A percentile compares a stretch with the other conserved stretches of the same genome.
phyloP scores from a whole-genome alignment of 2,329 filamentous ascomycete species.

The Botrytis byssoidea region DNA sequence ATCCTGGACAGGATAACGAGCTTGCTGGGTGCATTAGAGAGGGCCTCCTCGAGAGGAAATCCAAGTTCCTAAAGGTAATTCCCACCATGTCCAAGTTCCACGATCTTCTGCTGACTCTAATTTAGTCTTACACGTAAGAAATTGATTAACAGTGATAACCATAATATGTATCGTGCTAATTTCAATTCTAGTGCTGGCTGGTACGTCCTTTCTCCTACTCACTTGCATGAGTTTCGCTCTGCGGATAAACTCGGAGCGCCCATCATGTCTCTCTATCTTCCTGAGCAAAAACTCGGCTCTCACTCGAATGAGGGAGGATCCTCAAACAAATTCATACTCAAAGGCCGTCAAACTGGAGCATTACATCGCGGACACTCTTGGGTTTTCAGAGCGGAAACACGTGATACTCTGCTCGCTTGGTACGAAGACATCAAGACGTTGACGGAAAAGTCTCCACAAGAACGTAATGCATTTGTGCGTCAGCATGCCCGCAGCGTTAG shows the following conservation, averaged over 20 bases:
- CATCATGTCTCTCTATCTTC: conserved; percentile 93
- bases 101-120: conserved; percentile 11
- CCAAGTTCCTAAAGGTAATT: conserved; percentile 74
- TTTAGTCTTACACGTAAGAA: conserved; percentile 40
- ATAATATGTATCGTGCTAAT: conserved; percentile 1
- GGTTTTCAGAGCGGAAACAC: conserved; percentile 68
- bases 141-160: not conserved
- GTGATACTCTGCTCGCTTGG: conserved; percentile 95
- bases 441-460: conserved; percentile 84
- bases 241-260: conserved; percentile 88
- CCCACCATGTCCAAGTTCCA: not conserved
- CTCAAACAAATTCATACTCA: conserved; percentile 97
- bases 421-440: conserved; percentile 89
- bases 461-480: conserved; percentile 82
- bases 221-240: conserved; percentile 99
- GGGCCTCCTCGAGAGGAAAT: conserved; percentile 93
- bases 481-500: conserved; percentile 77
- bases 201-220: conserved; percentile 94
- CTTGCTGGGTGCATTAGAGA: conserved; percentile 80
- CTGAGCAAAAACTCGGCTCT: conserved; percentile 92
- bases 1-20: conserved; percentile 84
- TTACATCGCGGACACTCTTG: conserved; percentile 82
- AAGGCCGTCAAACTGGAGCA: conserved; percentile 87
- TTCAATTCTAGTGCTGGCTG: conserved; percentile 37
- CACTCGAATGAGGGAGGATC: conserved; percentile 79